A percentile compares a stretch with the other conserved stretches of the same genome.
Conservation (phyloP, 1,139 yeast species). For the Suhomyces panamericanus region DNA sequence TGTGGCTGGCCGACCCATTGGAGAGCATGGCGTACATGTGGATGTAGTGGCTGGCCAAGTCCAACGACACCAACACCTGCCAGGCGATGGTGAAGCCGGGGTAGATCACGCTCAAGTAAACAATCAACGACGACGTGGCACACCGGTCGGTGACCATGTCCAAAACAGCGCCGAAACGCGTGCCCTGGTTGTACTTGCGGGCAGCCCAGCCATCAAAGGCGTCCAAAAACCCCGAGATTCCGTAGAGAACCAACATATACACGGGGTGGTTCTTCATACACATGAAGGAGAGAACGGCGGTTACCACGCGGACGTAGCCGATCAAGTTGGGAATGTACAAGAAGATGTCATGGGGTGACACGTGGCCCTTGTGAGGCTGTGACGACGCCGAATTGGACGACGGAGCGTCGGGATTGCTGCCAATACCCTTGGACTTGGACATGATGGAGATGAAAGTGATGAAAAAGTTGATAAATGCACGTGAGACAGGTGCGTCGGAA, state of each 20-base stretch:
- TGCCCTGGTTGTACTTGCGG: conserved; percentile 82
- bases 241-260: conserved; percentile 73
- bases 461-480: conserved; percentile 10
- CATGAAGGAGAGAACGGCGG: conserved; percentile 76
- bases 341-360: conserved; percentile 55
- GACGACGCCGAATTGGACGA: not conserved
- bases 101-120: conserved; percentile 78
- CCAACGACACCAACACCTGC: conserved; percentile 84
- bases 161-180: conserved; percentile 91
- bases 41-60: conserved; percentile 94
- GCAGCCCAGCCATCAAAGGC: conserved; percentile 98
- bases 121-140: conserved; percentile 87
- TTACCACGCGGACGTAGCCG: conserved; percentile 80
- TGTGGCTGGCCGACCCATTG: conserved; percentile 80
- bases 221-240: conserved; percentile 87
- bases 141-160: conserved; percentile 99
- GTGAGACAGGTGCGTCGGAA: conserved; percentile 4
- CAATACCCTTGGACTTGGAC: conserved; percentile 3
- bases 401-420: not conserved
- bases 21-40: conserved; percentile 96
- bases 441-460: conserved; percentile 3
- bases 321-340: conserved; percentile 87
- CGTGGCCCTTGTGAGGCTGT: conserved; percentile 7
- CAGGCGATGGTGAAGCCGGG: conserved; percentile 68
- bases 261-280: conserved; percentile 85